Evolutionary conservation across 2,329 filamentous ascomycete genomes (phyloP), one percentile per base, ranked within the genome.

Genomic region (Rhinocladiella similis): DNA sequence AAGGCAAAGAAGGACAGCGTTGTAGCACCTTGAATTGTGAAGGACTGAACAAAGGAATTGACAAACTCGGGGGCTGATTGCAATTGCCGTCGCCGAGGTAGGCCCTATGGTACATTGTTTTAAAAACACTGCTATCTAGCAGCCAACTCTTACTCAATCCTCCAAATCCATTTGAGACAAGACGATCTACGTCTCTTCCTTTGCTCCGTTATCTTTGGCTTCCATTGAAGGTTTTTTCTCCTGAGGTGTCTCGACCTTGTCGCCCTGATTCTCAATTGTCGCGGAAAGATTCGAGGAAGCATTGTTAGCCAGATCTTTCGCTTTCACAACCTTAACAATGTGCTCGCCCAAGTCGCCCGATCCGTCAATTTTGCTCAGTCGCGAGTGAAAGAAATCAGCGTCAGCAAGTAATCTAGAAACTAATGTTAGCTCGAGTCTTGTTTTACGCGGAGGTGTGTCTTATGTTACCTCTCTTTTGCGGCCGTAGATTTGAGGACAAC

Each of bases 301-400:
- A 41, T 29, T 45, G 27, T 53, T 50, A 9, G 50, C 43, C 12
- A 60, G 51, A 52, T 61, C 62, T 61, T 77, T 78, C 12, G 68
- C 67, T 43, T 73, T 67, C 29, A 76, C 69, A 18, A 77, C 52
- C 18, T 82, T 81, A 12, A 86, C 73, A 4, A 97, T 79, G 60
- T 86, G 80, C 35, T 87, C 82, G 27, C 89, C 90, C 2, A 90
- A 78, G 63, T 91, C 86, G 9, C 82, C 86, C 57, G 90, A 90
- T 1, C 90, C 91, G 50, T 94, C 87, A 38, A 96, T 82, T 68
- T 90, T 91, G 63, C 84, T 80, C 5, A 96, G 80, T 63, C 85
- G 86, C 1, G 80, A 75, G 47, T 85, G 81, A 65, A 96, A 87
- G 63, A 86, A 83, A 54, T 91, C 84, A 14, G 90, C 82, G 67